phyloP scores from a whole-genome alignment of 1,284 basidiomycete genomes.

The Ganoderma leucocontextum region DNA sequence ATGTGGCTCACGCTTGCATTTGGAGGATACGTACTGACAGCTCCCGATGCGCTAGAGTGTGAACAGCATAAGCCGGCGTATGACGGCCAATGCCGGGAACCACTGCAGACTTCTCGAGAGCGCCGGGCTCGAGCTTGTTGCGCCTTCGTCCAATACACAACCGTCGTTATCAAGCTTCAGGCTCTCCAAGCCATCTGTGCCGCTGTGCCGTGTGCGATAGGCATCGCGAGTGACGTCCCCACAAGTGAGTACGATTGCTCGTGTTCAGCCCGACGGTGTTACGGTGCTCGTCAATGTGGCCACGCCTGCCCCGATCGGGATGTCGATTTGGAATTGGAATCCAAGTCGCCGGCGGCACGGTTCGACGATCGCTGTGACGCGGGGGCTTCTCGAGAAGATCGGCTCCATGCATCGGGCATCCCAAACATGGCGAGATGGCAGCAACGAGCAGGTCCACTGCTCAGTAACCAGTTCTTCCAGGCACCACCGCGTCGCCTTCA shows the following conservation, averaged over 20 bases:
- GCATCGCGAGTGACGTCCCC: neutral
- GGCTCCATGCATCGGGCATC: neutral
- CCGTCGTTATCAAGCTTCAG: constrained; percentile 7
- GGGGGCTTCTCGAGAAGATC: neutral
- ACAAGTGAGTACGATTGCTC: neutral
- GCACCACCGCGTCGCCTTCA: neutral
- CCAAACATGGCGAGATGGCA: neutral
- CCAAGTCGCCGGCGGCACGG: neutral
- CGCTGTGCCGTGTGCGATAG: neutral
- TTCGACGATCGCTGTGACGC: neutral
- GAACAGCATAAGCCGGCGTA: neutral
- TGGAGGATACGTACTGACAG: neutral
- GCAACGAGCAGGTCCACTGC: neutral
- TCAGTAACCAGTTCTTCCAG: neutral
- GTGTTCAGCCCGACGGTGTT: neutral
- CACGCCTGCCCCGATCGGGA: neutral
- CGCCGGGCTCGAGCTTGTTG: neutral
- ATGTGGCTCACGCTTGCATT: neutral
- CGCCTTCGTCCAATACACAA: neutral
- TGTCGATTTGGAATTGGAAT: neutral
- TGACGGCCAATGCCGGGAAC: neutral
- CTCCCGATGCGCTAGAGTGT: neutral
- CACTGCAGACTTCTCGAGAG: neutral
- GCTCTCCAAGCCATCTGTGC: neutral
- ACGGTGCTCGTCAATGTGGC: neutral